Conservation (phyloP, 163 green algal genomes). For the Chloromonas sp. region DNA sequence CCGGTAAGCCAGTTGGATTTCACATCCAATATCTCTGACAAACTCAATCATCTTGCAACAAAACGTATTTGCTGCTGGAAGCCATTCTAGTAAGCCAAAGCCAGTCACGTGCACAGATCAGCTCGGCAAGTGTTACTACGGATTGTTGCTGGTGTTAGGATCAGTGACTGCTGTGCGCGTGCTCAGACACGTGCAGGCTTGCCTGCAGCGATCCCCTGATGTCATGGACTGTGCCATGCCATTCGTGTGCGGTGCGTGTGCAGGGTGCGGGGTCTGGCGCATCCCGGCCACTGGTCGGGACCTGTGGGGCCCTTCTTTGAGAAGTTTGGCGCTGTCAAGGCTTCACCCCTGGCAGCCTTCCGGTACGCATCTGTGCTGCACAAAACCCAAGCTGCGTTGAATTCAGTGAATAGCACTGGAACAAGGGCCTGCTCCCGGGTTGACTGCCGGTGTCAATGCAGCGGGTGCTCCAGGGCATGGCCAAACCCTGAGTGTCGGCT, state of each 20-base stretch:
- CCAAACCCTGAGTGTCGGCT: background rate
- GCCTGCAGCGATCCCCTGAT: background rate
- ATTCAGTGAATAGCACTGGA: background rate
- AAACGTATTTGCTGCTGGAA: background rate
- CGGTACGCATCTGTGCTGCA: background rate
- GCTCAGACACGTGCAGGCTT: background rate
- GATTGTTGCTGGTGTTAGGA: too few relatives aligned
- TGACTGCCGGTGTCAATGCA: too few relatives aligned
- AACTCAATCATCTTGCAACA: background rate
- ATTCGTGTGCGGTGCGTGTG: too few relatives aligned
- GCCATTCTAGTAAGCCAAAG: background rate
- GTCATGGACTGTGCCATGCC: too few relatives aligned
- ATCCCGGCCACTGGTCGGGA: conserved; percentile 55
- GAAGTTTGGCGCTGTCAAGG: conserved; percentile 64
- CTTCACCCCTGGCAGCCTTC: conserved; percentile 31
- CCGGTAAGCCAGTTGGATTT: background rate
- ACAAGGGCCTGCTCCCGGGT: background rate
- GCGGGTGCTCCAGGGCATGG: background rate
- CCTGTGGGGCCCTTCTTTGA: conserved; percentile 59
- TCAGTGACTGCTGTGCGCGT: too few relatives aligned
- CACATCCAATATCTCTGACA: too few relatives aligned
- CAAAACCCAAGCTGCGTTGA: background rate
- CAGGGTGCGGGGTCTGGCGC: conserved; percentile 49
- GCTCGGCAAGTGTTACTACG: too few relatives aligned
- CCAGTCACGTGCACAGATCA: too few relatives aligned